Conservation (phyloP, 2,329 filamentous ascomycete genomes). For the Botrytis fragariae region DNA sequence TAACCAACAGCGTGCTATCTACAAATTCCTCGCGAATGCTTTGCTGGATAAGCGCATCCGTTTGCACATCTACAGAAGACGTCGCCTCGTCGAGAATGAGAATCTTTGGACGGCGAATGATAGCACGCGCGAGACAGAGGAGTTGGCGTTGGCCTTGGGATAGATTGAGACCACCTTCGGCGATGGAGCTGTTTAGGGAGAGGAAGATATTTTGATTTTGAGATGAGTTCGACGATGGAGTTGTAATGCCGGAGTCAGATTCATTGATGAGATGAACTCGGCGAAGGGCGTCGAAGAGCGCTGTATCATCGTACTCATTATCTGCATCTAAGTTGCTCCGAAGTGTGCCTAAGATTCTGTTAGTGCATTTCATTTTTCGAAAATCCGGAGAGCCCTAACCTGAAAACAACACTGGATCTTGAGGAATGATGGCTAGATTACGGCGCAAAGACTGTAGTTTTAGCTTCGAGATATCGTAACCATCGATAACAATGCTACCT, state of each 20-base stretch:
- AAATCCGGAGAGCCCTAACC: conserved; percentile 38
- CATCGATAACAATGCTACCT: conserved; percentile 36
- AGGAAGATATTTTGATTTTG: conserved; percentile 24
- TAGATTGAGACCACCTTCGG: conserved; percentile 57
- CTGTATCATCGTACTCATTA: conserved; percentile 35
- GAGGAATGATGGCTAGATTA: conserved; percentile 37
- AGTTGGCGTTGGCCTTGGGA: conserved; percentile 82
- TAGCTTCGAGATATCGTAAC: conserved; percentile 36
- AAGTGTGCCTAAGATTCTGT: conserved; percentile 43
- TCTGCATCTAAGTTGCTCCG: conserved; percentile 27
- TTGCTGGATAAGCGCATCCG: conserved; percentile 70
- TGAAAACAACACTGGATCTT: conserved; percentile 80
- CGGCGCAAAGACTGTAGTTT: conserved; percentile 35
- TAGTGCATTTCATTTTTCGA: conserved; percentile 58
- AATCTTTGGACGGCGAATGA: conserved; percentile 81
- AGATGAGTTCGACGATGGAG: conserved; percentile 15
- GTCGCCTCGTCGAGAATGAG: conserved; percentile 96
- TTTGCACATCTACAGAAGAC: conserved; percentile 68
- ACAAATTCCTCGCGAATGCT: conserved; percentile 69
- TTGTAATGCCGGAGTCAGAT: not conserved
- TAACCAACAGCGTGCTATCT: conserved; percentile 66
- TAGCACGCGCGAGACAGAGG: conserved; percentile 74
- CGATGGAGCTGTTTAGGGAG: conserved; percentile 59
- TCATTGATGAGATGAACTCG: conserved; percentile 74
- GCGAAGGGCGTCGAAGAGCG: conserved; percentile 79